These are phyloP conservation scores for Cucumis cinereus DNA, from an alignment of 306 rosid species.

Conservation along the genomic window DNA sequence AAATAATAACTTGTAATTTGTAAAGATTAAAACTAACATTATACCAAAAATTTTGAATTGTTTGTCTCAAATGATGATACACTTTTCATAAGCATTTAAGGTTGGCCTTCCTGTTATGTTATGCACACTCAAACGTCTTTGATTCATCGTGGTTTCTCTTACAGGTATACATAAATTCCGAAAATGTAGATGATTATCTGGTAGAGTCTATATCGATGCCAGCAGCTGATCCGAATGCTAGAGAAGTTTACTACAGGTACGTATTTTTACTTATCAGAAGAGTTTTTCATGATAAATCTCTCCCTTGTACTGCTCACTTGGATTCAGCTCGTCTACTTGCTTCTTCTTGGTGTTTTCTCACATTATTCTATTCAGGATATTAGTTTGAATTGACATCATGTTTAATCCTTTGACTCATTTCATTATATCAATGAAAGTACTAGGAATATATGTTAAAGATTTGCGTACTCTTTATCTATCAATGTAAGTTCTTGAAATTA, in stretches of 20 bases:
- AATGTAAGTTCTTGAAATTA: not conserved
- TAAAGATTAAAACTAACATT: not conserved
- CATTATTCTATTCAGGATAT: too few species aligned
- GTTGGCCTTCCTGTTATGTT: not conserved
- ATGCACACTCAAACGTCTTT: not conserved
- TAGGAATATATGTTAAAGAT: not conserved
- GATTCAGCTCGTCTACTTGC: too few species aligned
- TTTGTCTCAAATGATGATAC: not conserved
- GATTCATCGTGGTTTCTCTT: slow-evolving; percentile 8
- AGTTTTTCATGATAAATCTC: too few species aligned
- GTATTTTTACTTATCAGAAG: not conserved
- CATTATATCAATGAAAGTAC: not conserved
- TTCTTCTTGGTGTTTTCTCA: too few species aligned
- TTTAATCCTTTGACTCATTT: too few species aligned
- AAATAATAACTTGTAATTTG: not conserved
- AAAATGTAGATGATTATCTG: slow-evolving; percentile 90
- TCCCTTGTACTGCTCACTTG: too few species aligned
- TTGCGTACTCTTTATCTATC: not conserved
- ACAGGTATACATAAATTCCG: slow-evolving; percentile 58
- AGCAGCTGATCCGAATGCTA: slow-evolving; percentile 82
- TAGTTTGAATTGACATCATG: too few species aligned
- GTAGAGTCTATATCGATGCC: slow-evolving; percentile 80
- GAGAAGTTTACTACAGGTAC: slow-evolving; percentile 89
- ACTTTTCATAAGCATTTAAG: not conserved
- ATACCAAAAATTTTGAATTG: not conserved